Base-by-base conservation (phyloP, 306 rosid species). In the Trifolium fragiferum region DNA sequence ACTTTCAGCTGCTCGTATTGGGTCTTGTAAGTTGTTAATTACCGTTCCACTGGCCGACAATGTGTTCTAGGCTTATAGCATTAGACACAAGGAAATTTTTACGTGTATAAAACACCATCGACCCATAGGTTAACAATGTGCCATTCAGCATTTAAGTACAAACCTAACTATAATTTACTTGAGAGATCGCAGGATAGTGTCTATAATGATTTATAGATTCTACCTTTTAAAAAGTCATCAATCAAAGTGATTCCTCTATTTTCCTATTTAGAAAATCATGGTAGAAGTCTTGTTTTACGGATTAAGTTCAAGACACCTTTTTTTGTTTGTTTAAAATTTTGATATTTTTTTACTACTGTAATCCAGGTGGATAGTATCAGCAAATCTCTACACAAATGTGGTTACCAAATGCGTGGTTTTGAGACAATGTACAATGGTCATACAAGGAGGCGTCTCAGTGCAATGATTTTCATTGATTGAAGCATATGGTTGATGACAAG, bases 341-440 rank as follows among this genome's bases (percentile, higher is more conserved):
- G 15, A 12, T 2, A 40, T 25, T 44, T 18, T 49, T 15, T 70
- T 37, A 37, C 73, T 58, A 18, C 41, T 50, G 64, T 53, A 23
- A 38, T 18, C 73, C 86, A 94, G 98, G 97, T 94, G 84, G 98
- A 91, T 69, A 91, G 91, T 84, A 94, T 93, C 77, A 93, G 98
- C 80, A 93, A 87, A 81, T 96, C 96, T 49, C 89, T 91, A 5
- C 98, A 93, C 79, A 93, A 86, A 80, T 94, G 98, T 87, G 97
- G 98, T 35, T 94, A 94, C 76, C 97, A 92, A 83, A 90, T 94
- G 98, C 97, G 97, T 53, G 98, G 97, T 20, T 94, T 94, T 43
- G 98, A 94, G 91, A 94, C 98, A 72, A 94, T 94, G 98, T 94
- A 90, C 81, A 94, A 92, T 65, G 98, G 97, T 43, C 98, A 94